Conservation (phyloP, 495 filamentous ascomycete genomes). For the Aspergillus leporis region DNA sequence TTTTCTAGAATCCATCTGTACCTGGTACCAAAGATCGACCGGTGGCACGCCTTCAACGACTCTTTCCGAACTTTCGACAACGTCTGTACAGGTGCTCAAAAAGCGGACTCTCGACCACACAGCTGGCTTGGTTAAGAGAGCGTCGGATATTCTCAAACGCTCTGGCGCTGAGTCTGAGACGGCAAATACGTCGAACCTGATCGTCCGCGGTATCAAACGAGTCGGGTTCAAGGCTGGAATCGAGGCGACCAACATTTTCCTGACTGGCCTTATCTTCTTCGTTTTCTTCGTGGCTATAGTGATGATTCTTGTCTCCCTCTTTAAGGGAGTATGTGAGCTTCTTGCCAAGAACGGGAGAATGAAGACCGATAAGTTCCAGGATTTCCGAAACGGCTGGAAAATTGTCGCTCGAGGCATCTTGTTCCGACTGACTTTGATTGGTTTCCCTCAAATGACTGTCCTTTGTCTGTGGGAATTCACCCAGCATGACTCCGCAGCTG, state of each 20-base stretch:
- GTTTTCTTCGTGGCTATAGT: conserved; percentile 76
- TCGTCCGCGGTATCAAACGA: conserved; percentile 84
- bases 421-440: conserved; percentile 86
- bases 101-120: conserved; percentile 48
- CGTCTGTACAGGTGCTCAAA: conserved; percentile 81
- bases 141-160: conserved; percentile 50
- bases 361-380: conserved; percentile 84
- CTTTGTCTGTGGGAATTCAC: conserved; percentile 96
- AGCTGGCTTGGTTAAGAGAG: conserved; percentile 45
- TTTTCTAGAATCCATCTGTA: conserved; percentile 86
- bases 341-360: conserved; percentile 73
- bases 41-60: conserved; percentile 84
- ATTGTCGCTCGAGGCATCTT: conserved; percentile 87
- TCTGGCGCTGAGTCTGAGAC: conserved; percentile 44
- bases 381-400: conserved; percentile 92
- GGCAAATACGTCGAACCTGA: conserved; percentile 56
- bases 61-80: conserved; percentile 68
- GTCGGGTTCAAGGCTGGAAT: conserved; percentile 85
- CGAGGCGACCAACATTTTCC: conserved; percentile 89
- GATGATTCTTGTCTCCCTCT: conserved; percentile 68
- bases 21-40: conserved; percentile 95
- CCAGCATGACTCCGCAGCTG: conserved; percentile 78
- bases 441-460: conserved; percentile 88
- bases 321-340: conserved; percentile 78
- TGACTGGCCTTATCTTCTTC: conserved; percentile 91